phyloP scores from a whole-genome alignment of 768 basidiomycete species.

The Boletus pseudopeckii region DNA sequence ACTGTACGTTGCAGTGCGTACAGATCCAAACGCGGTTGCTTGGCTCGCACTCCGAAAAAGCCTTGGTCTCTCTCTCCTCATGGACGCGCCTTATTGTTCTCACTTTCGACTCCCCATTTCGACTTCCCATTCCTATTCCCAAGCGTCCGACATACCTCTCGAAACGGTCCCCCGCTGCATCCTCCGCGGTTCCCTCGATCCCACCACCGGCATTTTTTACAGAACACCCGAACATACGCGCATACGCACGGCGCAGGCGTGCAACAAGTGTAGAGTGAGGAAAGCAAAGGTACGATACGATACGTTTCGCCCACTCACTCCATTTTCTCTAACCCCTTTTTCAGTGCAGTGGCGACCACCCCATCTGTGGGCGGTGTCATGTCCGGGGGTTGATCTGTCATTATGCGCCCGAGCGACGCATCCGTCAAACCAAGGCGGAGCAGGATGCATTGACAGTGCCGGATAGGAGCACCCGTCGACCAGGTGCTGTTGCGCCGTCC shows the following conservation, averaged over 20 bases:
- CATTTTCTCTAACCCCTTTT: neutral
- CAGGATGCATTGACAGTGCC: neutral
- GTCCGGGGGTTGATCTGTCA: constrained; percentile 57
- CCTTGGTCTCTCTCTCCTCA: no score
- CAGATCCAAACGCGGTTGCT: no score
- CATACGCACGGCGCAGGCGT: constrained; percentile 68
- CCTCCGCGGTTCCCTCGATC: constrained; percentile 61
- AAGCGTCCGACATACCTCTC: neutral
- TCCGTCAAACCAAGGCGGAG: neutral
- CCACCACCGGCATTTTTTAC: constrained; percentile 63
- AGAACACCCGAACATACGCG: constrained; percentile 61
- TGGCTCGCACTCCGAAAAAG: no score
- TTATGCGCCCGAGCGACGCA: constrained; percentile 59
- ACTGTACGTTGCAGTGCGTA: no score
- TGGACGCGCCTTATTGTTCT: neutral
- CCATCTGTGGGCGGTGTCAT: constrained; percentile 63
- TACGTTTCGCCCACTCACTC: constrained; percentile 10
- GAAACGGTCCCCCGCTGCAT: constrained; percentile 22
- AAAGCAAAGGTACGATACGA: constrained; percentile 60
- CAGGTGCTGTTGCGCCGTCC: neutral
- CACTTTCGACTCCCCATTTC: neutral
- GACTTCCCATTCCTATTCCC: neutral
- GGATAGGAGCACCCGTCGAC: neutral
- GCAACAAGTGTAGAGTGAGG: constrained; percentile 67
- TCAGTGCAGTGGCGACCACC: constrained; percentile 64